Evolutionary conservation across 257 asterid genomes (phyloP).

Genomic region (Paulownia fortunei): DNA sequence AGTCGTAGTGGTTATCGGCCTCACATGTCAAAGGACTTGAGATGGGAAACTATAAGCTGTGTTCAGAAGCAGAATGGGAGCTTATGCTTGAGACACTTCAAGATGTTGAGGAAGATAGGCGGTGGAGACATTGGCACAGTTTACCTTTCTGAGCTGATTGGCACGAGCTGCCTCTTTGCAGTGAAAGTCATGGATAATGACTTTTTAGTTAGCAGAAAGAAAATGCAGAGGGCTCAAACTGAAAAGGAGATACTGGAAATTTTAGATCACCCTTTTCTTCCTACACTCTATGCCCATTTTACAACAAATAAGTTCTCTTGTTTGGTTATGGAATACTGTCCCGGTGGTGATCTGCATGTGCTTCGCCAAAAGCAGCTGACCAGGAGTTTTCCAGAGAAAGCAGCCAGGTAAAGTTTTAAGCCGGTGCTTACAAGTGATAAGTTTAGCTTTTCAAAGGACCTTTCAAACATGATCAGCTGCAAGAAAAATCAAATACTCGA

Average conservation of each 20-base stretch:
- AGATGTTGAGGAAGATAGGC: constrained; percentile 76
- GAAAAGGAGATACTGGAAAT: constrained; percentile 87
- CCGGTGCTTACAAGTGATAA: not conserved
- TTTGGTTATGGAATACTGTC: constrained; percentile 88
- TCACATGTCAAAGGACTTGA: constrained; percentile 82
- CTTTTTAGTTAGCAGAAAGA: constrained; percentile 60
- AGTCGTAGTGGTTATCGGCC: constrained; percentile 76
- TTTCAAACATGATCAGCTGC: not conserved
- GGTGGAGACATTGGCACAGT: constrained; percentile 89
- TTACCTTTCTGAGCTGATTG: constrained; percentile 81
- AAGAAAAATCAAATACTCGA: not conserved
- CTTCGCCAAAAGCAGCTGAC: constrained; percentile 80
- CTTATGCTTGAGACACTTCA: constrained; percentile 69
- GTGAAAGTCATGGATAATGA: constrained; percentile 83
- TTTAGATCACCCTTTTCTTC: constrained; percentile 93
- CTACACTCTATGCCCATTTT: constrained; percentile 81
- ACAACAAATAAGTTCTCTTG: constrained; percentile 70
- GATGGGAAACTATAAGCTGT: constrained; percentile 85
- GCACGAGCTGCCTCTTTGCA: constrained; percentile 75
- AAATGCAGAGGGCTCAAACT: constrained; percentile 72
- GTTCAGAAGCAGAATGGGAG: constrained; percentile 66
- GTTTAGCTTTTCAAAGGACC: not conserved
- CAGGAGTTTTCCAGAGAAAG: constrained; percentile 70
- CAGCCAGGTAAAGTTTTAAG: constrained; percentile 67
- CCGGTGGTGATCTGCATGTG: constrained; percentile 95